Evolutionary conservation across 805 yeast species (phyloP).

Genomic region (Saccharomycopsis guyanensis): DNA sequence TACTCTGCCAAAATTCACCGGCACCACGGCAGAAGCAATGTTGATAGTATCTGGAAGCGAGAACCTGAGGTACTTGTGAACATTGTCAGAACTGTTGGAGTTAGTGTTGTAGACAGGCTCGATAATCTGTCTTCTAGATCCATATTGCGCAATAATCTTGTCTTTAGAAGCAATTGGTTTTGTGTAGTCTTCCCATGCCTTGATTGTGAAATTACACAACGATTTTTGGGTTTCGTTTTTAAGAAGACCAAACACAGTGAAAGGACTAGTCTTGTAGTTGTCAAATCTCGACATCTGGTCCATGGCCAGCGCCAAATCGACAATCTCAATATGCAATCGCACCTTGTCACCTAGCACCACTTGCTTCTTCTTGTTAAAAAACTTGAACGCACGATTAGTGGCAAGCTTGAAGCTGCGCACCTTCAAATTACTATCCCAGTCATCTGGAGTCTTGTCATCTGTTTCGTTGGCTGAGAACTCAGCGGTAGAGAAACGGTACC

Average conservation of each 20-base stretch:
- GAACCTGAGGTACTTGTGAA: conserved; percentile 78
- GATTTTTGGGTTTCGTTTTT: conserved; percentile 83
- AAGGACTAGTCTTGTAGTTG: conserved; percentile 40
- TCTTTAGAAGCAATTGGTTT: conserved; percentile 82
- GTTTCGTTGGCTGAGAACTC: conserved; percentile 69
- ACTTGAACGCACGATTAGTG: conserved; percentile 45
- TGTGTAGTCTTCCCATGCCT: conserved; percentile 85
- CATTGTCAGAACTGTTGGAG: conserved; percentile 60
- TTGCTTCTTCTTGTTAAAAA: conserved; percentile 42
- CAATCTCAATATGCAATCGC: conserved; percentile 51
- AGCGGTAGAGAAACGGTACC: conserved; percentile 79
- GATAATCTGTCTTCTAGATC: conserved; percentile 79
- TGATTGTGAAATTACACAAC: conserved; percentile 71
- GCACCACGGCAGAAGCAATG: conserved; percentile 83
- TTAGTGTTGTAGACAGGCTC: conserved; percentile 79
- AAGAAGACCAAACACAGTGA: conserved; percentile 65
- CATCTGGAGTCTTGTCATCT: conserved; percentile 68
- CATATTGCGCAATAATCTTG: conserved; percentile 78
- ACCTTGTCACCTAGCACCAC: conserved; percentile 53
- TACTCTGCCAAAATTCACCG: conserved; percentile 73
- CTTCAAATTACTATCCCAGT: conserved; percentile 69
- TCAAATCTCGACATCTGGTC: conserved; percentile 32
- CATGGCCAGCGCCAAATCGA: conserved; percentile 30
- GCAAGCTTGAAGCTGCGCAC: conserved; percentile 73
- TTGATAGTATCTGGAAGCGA: conserved; percentile 68